Evolutionary conservation across 2,329 filamentous ascomycete genomes (phyloP), one percentile per base, ranked within the genome.

Genomic region (Hypomyces perniciosus): DNA sequence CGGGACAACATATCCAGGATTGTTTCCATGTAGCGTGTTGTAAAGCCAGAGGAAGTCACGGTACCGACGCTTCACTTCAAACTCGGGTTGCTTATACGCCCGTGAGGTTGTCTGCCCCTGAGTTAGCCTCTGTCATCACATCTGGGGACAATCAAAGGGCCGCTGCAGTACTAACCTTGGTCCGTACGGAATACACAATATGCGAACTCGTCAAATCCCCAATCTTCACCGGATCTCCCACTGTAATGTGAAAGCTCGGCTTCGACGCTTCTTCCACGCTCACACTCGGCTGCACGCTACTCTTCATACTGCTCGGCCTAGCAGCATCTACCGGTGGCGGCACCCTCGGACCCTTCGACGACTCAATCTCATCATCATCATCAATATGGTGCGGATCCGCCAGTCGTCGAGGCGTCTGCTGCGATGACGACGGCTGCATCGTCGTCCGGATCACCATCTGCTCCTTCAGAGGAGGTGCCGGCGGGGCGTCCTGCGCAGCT

Each of bases 31-130:
- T 54, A 99, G 77, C 30, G 91, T 90, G 60, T 86, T 96, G 69
- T 99, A 99, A 29, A 99, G 83, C 93, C 93, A 99, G 48, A 99
- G 75, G 68, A 99, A 99, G 71, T 99, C 93, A 53, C 91, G 85
- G 69, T 97, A 99, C 64, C 93, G 83, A 61, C 93, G 81, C 63
- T 90, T 95, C 59, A 99, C 93, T 51, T 90, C 85, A 63, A 99
- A 97, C 64, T 96, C 91, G 47, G 88, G 78, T 62, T 92, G 87
- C 65, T 88, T 88, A 70, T 97, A 99, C 46, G 90, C 93, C 73
- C 96, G 96, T 35, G 92, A 97, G 1, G 90, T 88, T 9, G 93
- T 99, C 88, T 95, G 58, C 37, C 20, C 10, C 34, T 12, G 8
- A 28, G 30, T 13, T 48, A 31, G 20, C 6, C 39, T 44, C 43